Evolutionary conservation across 2,329 filamentous ascomycete species (phyloP).

Genomic region (Hortaea sp.): DNA sequence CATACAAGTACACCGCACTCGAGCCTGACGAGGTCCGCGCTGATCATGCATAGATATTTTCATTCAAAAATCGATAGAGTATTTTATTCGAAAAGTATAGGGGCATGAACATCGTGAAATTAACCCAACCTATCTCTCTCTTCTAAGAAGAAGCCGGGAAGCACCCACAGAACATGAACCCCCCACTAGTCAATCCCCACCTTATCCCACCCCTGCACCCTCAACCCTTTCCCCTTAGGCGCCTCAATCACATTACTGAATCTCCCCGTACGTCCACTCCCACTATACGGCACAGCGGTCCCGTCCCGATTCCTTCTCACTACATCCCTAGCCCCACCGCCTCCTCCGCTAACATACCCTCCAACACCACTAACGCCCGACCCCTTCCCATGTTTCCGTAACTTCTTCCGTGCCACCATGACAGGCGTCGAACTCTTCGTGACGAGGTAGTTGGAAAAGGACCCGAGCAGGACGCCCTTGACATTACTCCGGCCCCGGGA

Average conservation of each 20-base stretch:
- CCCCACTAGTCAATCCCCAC: constrained; percentile 23
- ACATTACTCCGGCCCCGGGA: constrained; percentile 83
- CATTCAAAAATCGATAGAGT: too few species aligned
- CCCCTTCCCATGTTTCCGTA: constrained; percentile 66
- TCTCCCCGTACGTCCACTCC: constrained; percentile 18
- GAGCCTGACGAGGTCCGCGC: too few species aligned
- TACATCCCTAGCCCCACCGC: too few species aligned
- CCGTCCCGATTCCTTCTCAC: constrained; percentile 21
- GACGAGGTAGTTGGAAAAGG: constrained; percentile 94
- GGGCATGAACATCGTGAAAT: too few species aligned
- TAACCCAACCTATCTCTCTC: background rate
- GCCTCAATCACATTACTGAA: constrained; percentile 26
- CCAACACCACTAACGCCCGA: background rate
- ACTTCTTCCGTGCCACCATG: constrained; percentile 89
- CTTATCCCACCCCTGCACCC: constrained; percentile 25
- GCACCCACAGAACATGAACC: background rate
- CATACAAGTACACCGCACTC: too few species aligned
- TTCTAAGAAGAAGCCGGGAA: background rate
- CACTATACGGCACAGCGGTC: constrained; percentile 21
- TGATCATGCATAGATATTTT: too few species aligned
- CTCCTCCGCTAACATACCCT: too few species aligned
- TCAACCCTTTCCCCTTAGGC: constrained; percentile 20
- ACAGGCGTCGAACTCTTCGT: constrained; percentile 94
- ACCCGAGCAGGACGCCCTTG: constrained; percentile 89
- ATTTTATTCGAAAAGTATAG: too few species aligned